Evolutionary conservation across 2,329 filamentous ascomycete genomes (phyloP).

Genomic region (Phaeomoniella chlamydospora): DNA sequence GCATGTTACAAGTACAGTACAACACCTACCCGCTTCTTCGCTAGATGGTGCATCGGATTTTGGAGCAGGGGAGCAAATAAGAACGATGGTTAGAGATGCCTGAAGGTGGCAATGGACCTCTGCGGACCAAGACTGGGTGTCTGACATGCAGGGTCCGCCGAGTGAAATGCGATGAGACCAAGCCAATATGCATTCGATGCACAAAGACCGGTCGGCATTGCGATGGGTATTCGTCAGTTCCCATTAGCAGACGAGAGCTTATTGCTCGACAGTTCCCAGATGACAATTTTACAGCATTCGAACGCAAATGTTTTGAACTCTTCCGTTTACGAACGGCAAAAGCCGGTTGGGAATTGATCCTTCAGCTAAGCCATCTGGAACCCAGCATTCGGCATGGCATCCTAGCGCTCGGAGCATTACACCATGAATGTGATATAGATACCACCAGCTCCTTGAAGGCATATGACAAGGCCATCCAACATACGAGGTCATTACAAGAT

Average conservation of each 20-base stretch:
- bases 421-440: slow-evolving; percentile 18
- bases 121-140: slow-evolving; percentile 10
- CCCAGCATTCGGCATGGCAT: slow-evolving; percentile 35
- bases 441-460: not conserved
- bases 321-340: not conserved
- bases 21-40: no score
- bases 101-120: not conserved
- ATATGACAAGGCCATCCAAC: not conserved
- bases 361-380: slow-evolving; percentile 11
- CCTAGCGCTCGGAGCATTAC: slow-evolving; percentile 34
- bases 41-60: no score
- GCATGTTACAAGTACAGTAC: no score
- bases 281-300: not conserved
- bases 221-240: slow-evolving; percentile 1
- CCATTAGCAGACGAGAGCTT: not conserved
- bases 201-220: slow-evolving; percentile 30
- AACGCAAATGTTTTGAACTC: not conserved
- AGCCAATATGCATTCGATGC: slow-evolving; percentile 38
- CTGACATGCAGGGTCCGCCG: slow-evolving; percentile 27
- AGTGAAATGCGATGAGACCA: slow-evolving; percentile 43
- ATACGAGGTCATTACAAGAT: not conserved
- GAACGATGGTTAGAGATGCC: not conserved
- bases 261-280: not conserved
- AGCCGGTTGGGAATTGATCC: not conserved
- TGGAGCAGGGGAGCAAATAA: no score